phyloP scores from a whole-genome alignment of 2,329 filamentous ascomycete species.

The Arthrobotrys musiformis region DNA sequence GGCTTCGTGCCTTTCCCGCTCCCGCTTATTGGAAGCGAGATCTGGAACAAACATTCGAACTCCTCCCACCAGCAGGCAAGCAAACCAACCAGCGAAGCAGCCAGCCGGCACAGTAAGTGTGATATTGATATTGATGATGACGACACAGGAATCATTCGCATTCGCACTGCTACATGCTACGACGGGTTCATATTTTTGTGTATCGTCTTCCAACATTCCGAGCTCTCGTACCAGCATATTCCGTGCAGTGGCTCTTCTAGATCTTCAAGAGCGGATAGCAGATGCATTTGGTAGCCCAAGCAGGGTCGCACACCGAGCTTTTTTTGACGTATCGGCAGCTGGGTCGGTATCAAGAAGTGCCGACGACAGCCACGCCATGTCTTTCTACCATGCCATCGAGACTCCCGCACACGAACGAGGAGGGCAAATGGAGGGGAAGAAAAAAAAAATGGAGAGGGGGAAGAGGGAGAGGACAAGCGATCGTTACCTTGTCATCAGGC shows the following conservation, averaged over 20 bases:
- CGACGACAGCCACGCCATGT: slow-evolving; percentile 1
- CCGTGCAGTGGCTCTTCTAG: slow-evolving; percentile 11
- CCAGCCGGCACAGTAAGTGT: no score
- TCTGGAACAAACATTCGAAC: slow-evolving; percentile 43
- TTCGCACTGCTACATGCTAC: slow-evolving; percentile 5
- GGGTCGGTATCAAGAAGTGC: slow-evolving; percentile 16
- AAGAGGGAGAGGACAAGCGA: neutral
- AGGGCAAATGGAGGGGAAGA: neutral
- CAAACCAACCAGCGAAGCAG: no score
- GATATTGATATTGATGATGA: slow-evolving; percentile 13
- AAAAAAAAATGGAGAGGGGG: neutral
- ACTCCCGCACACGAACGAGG: slow-evolving; percentile 1
- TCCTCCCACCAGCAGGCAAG: slow-evolving; percentile 2
- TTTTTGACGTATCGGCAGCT: slow-evolving; percentile 19
- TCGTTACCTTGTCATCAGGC: neutral
- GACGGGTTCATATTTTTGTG: slow-evolving; percentile 25
- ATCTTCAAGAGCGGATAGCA: slow-evolving; percentile 1
- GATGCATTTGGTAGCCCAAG: slow-evolving; percentile 15
- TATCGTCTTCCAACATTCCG: slow-evolving; percentile 50
- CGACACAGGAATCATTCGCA: slow-evolving; percentile 2
- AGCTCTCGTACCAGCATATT: slow-evolving; percentile 27
- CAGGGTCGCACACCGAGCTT: slow-evolving; percentile 28
- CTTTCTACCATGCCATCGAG: neutral
- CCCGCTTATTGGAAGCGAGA: slow-evolving; percentile 56
- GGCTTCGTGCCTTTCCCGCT: slow-evolving; percentile 56